Evolutionary conservation across 2,329 filamentous ascomycete species (phyloP), one percentile per base, ranked within the genome.

Genomic region (Cytospora chrysosperma): DNA sequence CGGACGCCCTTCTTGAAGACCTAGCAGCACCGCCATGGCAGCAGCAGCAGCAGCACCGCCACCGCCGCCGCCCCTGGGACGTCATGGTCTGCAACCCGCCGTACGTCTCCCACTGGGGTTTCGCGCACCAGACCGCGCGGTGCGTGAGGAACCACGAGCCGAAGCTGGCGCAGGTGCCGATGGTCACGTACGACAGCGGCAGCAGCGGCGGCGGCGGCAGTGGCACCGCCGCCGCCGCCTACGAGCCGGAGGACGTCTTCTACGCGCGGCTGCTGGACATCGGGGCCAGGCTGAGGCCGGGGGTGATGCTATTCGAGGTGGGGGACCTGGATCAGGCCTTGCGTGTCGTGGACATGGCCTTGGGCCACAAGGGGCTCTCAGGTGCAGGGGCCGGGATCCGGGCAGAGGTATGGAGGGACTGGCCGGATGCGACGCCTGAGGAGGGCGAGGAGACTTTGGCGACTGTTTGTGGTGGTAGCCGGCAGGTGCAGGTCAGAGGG

Each of bases 1-100:
- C 72, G 8, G 75, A 81, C 19, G 70, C 69, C 21, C 19, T 63
- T 17, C 13, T 63, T 6, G 50, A 40, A 3, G 17, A 19, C 13
- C 24, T 7, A 17, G 43, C 17, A 51, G 12, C 56, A 13, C 26
- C 21, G 9, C 30, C 19, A 24, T 30, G 58, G 26, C n/a, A 32
- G 13, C 13, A 17, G 27, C 24, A 21, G 53, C 27, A 4, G 30
- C 10, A 19, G 21, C 34, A 26, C n/a, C n/a, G 21, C 5, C 13
- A 4, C 12, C 13, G 4, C 10, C 17, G 9, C 7, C 37, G 8
- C 27, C 17, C 30, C 59, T 82, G 74, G 71, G 88, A 96, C 66
- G 77, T 98, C 4, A 76, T 99, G 1, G 84, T 95, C 40, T 90
- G 90, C 1, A 99, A 99, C 71, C 95, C 95, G 19, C 95, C 95